Evolutionary conservation across 2,329 filamentous ascomycete genomes (phyloP).

Genomic region (Paecilomyces formosus): DNA sequence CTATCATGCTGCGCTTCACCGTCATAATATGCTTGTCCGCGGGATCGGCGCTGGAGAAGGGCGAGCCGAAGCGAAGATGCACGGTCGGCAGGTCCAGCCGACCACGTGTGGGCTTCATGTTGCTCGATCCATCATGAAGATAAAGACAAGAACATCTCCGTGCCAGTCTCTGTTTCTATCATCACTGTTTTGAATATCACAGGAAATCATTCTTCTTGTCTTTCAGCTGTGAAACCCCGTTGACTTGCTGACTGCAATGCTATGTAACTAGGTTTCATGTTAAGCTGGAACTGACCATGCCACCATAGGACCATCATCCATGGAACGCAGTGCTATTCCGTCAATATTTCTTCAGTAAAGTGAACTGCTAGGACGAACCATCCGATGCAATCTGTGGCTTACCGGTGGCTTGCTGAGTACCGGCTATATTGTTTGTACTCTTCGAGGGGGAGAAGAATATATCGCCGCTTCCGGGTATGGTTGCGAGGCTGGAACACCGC

Average conservation of each 20-base stretch:
- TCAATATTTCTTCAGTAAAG: not conserved
- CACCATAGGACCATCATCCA: not conserved
- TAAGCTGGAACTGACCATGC: too few relatives aligned
- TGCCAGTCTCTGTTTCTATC: too few relatives aligned
- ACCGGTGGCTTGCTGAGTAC: not conserved
- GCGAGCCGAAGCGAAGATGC: not conserved
- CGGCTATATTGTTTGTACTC: not conserved
- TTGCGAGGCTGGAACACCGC: not conserved
- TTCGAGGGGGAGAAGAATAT: too few relatives aligned
- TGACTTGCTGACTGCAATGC: not conserved
- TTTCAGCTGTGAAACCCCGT: not conserved
- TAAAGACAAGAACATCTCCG: too few relatives aligned
- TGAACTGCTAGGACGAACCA: not conserved
- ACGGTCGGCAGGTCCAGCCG: not conserved
- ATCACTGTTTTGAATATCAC: too few relatives aligned
- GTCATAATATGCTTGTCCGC: not conserved
- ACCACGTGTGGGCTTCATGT: not conserved
- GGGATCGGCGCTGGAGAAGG: not conserved
- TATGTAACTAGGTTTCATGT: not conserved
- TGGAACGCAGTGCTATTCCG: not conserved
- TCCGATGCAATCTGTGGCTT: not conserved
- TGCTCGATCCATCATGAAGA: too few relatives aligned
- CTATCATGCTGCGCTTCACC: not conserved
- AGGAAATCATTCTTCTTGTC: not conserved
- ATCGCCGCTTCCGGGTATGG: not conserved